phyloP scores from a whole-genome alignment of 371 early-diverging fungal genomes.

The Mucor circinelloides region DNA sequence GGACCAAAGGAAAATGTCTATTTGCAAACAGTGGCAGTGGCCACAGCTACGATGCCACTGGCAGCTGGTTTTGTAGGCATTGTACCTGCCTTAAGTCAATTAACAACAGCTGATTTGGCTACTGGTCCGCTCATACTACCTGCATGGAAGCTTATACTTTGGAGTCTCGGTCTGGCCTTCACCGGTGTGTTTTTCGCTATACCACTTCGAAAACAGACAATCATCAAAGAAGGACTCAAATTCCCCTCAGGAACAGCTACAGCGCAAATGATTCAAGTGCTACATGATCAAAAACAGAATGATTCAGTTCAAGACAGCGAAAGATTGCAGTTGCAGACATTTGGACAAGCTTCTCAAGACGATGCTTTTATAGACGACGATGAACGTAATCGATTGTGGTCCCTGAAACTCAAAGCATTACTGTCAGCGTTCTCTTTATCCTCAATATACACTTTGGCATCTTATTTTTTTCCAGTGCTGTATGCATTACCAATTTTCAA shows the following conservation, averaged over 20 bases:
- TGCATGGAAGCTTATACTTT: constrained; percentile 60
- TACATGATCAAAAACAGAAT: constrained; percentile 46
- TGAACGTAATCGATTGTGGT: neutral
- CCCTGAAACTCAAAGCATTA: constrained; percentile 53
- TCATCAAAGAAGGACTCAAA: constrained; percentile 73
- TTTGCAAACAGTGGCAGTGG: constrained; percentile 79
- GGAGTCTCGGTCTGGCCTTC: constrained; percentile 78
- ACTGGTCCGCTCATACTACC: constrained; percentile 45
- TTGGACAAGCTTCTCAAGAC: neutral
- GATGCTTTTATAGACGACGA: neutral
- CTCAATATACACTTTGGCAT: constrained; percentile 62
- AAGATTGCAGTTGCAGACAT: neutral
- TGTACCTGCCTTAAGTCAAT: constrained; percentile 67
- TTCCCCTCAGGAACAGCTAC: constrained; percentile 88
- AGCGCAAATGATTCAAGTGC: constrained; percentile 79
- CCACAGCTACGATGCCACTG: constrained; percentile 83
- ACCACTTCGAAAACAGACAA: constrained; percentile 76
- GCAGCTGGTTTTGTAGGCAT: constrained; percentile 79
- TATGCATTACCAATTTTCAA: constrained; percentile 70
- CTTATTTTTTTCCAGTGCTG: constrained; percentile 64
- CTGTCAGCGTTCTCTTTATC: constrained; percentile 59
- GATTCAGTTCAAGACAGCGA: neutral
- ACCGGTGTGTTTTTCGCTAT: constrained; percentile 90
- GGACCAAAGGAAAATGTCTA: constrained; percentile 78
- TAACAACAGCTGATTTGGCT: constrained; percentile 52